phyloP scores from a whole-genome alignment of 2,329 filamentous ascomycete genomes.

The Gliomastix tumulicola region DNA sequence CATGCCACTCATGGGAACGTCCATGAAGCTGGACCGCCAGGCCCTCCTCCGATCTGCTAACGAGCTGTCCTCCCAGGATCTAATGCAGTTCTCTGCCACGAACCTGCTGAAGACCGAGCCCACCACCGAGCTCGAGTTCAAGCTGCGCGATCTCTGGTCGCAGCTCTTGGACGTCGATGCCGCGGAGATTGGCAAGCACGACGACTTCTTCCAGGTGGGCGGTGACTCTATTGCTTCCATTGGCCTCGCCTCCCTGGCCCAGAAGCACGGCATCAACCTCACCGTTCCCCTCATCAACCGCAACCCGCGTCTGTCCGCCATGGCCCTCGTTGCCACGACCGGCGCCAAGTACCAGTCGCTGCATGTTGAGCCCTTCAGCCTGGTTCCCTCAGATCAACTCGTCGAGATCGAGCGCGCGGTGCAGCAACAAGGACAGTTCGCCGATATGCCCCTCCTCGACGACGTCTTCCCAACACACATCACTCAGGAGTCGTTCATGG shows the following conservation, averaged over 20 bases:
- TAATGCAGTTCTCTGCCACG: slow-evolving; percentile 13
- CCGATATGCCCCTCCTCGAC: not conserved
- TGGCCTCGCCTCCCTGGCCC: slow-evolving; percentile 2
- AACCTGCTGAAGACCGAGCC: slow-evolving; percentile 6
- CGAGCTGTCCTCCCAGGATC: slow-evolving; percentile 3
- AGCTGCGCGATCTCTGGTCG: not conserved
- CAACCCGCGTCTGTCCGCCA: slow-evolving; percentile 1
- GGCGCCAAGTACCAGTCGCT: not conserved
- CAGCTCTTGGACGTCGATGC: not conserved
- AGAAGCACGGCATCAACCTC: slow-evolving; percentile 1
- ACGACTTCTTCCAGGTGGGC: slow-evolving; percentile 7
- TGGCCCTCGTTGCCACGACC: not conserved
- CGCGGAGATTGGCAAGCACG: slow-evolving; percentile 4
- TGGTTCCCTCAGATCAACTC: not conserved
- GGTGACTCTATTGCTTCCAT: slow-evolving; percentile 10
- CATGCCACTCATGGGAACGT: slow-evolving; percentile 9
- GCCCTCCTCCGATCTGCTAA: not conserved
- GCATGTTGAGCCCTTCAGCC: not conserved
- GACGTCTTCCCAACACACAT: not conserved
- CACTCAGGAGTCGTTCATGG: not conserved
- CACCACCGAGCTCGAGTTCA: not conserved
- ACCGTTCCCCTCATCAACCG: slow-evolving; percentile 5
- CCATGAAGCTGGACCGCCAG: slow-evolving; percentile 7
- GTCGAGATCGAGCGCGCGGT: not conserved
- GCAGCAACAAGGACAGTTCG: not conserved